A percentile compares a stretch with the other conserved stretches of the same genome.
phyloP scores from a whole-genome alignment of 1,284 basidiomycete genomes.

The Microbotryum intermedium region DNA sequence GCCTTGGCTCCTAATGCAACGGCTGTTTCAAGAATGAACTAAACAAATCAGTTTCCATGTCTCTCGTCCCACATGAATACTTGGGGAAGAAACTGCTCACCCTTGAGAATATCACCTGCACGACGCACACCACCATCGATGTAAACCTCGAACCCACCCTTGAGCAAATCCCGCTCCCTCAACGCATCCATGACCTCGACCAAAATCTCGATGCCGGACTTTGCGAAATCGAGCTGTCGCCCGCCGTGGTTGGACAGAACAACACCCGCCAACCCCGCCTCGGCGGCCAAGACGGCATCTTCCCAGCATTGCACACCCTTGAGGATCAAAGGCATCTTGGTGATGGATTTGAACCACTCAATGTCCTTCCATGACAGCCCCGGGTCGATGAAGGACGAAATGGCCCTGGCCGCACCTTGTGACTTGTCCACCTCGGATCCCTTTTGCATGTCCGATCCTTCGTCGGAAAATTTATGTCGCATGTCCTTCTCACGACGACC shows the following conservation, averaged over 20 bases:
- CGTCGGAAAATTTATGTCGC: slow-evolving; percentile 88
- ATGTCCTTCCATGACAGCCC: slow-evolving; percentile 58
- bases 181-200: slow-evolving; percentile 75
- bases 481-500: slow-evolving; percentile 66
- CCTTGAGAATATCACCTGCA: slow-evolving; percentile 84
- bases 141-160: slow-evolving; percentile 69
- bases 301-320: slow-evolving; percentile 90
- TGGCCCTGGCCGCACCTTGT: slow-evolving; percentile 89
- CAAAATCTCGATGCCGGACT: slow-evolving; percentile 81
- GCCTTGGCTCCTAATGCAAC: slow-evolving; percentile 85
- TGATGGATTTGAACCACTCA: neutral
- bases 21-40: neutral
- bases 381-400: slow-evolving; percentile 91
- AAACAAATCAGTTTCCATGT: too few species aligned
- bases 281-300: slow-evolving; percentile 83
- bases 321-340: slow-evolving; percentile 73
- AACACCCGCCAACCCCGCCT: slow-evolving; percentile 68
- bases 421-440: slow-evolving; percentile 54
- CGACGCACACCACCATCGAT: slow-evolving; percentile 87
- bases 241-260: slow-evolving; percentile 84
- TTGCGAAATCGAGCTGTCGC: slow-evolving; percentile 81
- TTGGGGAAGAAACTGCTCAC: slow-evolving; percentile 36
- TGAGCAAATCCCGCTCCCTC: slow-evolving; percentile 53
- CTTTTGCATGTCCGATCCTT: slow-evolving; percentile 35
- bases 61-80: too few species aligned